Evolutionary conservation across 2,329 filamentous ascomycete species (phyloP), one percentile per base, ranked within the genome.

Genomic region (Mariannaea sp.): DNA sequence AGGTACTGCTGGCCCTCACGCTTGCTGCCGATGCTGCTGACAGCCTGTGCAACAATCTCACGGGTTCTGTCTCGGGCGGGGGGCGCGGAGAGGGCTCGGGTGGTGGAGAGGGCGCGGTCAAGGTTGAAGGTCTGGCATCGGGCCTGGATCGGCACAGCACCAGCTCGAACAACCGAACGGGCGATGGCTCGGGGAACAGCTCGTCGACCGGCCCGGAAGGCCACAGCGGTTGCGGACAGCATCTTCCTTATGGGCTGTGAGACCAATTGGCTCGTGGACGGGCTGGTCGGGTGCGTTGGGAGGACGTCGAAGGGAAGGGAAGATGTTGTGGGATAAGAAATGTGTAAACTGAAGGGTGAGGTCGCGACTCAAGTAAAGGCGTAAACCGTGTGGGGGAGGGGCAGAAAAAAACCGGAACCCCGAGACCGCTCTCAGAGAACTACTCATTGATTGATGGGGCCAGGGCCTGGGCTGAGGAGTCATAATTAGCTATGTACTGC

Each of bases 1-100:
- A 97, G 86, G 75, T 97, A 97, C 75, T 97, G 93, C 79, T 97
- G 90, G 59, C 95, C 91, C 78, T 99, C 93, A 57, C 93, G 83
- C 82, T 95, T 96, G 59, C 92, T 96, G 58, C 92, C 93, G 71
- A 97, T 95, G 76, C 93, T 96, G 78, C 91, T 96, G 64, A 97
- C 82, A 55, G 96, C 83, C 69, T 68, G 75, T 60, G 65, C 67
- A 26, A 75, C 70, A 49, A 74, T 73, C 59, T 75, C 71, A 42
- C 67, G 66, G 39, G 62, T 69, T 33, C 67, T 62, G 40, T 72
- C 68, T 13, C 59, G 61, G 13, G 55, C 44, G 5, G 64, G 62
- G 8, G 57, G 46, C 7, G 59, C 51, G 39, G 61, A 35, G 26
- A 66, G 44, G 7, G 55, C 47, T 44, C 57, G 59, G 14, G 55